A percentile compares a stretch with the other conserved stretches of the same genome.
These are phyloP conservation scores for Colletotrichum liaoningense DNA, from an alignment of 2,329 filamentous ascomycete species.

Conservation along the genomic window DNA sequence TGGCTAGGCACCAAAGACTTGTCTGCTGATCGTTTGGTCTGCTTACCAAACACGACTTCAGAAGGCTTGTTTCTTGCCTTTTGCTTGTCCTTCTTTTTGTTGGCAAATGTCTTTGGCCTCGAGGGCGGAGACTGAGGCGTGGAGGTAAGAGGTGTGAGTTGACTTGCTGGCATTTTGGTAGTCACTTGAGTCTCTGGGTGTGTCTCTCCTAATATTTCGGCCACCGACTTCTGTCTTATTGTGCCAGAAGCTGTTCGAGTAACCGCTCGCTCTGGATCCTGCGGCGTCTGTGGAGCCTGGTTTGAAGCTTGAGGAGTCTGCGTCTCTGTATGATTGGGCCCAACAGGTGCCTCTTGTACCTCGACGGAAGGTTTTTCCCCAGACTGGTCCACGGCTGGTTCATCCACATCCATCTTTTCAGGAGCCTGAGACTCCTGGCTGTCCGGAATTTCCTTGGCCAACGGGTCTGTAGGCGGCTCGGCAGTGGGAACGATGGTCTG, in stretches of 20 bases:
- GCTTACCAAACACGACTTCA: slow-evolving; percentile 83
- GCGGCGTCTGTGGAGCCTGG: slow-evolving; percentile 39
- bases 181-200: slow-evolving; percentile 43
- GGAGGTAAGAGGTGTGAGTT: slow-evolving; percentile 54
- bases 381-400: slow-evolving; percentile 35
- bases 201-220: slow-evolving; percentile 74
- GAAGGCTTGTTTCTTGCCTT: slow-evolving; percentile 75
- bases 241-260: slow-evolving; percentile 78
- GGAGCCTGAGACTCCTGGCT: slow-evolving; percentile 45
- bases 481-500: not conserved
- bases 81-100: slow-evolving; percentile 64
- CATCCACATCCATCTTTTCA: slow-evolving; percentile 50
- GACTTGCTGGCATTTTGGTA: slow-evolving; percentile 45
- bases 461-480: not conserved
- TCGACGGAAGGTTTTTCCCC: slow-evolving; percentile 28
- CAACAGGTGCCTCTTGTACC: slow-evolving; percentile 1
- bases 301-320: slow-evolving; percentile 34
- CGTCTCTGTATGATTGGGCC: slow-evolving; percentile 1
- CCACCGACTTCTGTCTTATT: slow-evolving; percentile 78
- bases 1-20: slow-evolving; percentile 55
- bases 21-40: slow-evolving; percentile 61
- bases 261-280: slow-evolving; percentile 65
- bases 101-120: slow-evolving; percentile 40
- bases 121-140: slow-evolving; percentile 56
- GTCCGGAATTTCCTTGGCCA: slow-evolving; percentile 46